A percentile compares a stretch with the other conserved stretches of the same genome.
phyloP scores from a whole-genome alignment of 192 early-diverging fungal genomes.

The Umbelopsis vinacea region DNA sequence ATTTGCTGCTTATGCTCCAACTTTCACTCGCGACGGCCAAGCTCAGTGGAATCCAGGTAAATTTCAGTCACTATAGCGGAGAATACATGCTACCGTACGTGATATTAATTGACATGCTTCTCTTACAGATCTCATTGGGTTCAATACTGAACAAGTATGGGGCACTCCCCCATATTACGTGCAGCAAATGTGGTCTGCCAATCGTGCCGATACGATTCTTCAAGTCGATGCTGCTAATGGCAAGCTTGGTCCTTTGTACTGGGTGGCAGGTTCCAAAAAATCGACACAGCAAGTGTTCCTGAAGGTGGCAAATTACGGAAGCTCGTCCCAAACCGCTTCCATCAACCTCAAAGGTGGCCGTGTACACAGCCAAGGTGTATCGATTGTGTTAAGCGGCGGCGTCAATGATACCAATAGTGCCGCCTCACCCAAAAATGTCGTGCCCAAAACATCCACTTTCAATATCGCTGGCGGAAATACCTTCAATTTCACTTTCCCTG shows the following conservation, averaged over 20 bases:
- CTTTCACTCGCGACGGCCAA: conserved; percentile 27
- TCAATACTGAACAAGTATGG: conserved; percentile 26
- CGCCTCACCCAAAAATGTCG: conserved; percentile 16
- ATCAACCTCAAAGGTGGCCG: conserved; percentile 19
- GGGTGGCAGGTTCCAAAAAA: conserved; percentile 34
- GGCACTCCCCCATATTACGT: conserved; percentile 33
- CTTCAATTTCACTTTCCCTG: conserved; percentile 31
- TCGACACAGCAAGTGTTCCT: conserved; percentile 30
- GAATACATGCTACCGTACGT: background rate
- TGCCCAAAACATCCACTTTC: conserved; percentile 15
- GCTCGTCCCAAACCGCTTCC: conserved; percentile 15
- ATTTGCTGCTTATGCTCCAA: conserved; percentile 36
- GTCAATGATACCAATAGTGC: conserved; percentile 19
- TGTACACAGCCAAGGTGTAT: conserved; percentile 27
- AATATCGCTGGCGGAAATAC: background rate
- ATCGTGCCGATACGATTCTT: conserved; percentile 27
- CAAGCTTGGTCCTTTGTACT: conserved; percentile 34
- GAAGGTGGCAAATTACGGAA: conserved; percentile 38
- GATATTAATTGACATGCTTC: background rate
- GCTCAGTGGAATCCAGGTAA: conserved; percentile 37
- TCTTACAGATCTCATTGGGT: conserved; percentile 29
- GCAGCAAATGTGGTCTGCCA: conserved; percentile 29
- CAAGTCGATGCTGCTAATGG: conserved; percentile 27
- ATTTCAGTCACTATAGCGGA: background rate
- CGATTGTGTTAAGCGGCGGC: conserved; percentile 11